Percentiles rank a stretch among this genome's conserved stretches.
These are phyloP conservation scores for Leccinum solheimii DNA, from an alignment of 1,284 basidiomycete genomes.

Conservation along the genomic window DNA sequence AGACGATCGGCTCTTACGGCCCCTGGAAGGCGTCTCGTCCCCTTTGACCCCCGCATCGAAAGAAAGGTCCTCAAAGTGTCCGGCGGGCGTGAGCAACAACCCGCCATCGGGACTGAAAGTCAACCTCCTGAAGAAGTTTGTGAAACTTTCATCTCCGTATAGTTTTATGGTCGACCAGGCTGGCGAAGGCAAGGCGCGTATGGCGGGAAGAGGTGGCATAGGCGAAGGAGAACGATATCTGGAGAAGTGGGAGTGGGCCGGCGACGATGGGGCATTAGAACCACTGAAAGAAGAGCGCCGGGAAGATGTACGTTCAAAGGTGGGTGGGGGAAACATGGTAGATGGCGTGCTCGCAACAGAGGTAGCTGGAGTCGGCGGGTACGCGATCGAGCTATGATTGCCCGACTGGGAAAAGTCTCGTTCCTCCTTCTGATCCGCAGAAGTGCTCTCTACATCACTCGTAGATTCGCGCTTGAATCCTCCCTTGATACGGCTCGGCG, in stretches of 20 bases:
- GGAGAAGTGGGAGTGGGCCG: slow-evolving; percentile 46
- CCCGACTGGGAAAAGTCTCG: slow-evolving; percentile 23
- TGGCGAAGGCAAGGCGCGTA: slow-evolving; percentile 60
- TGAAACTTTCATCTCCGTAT: slow-evolving; percentile 95
- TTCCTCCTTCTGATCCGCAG: slow-evolving; percentile 52
- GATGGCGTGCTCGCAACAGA: slow-evolving; percentile 60
- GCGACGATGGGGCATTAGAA: slow-evolving; percentile 74
- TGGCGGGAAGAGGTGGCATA: slow-evolving; percentile 87
- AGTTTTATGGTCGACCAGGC: slow-evolving; percentile 62
- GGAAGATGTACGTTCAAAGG: slow-evolving; percentile 66
- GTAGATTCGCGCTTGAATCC: slow-evolving; percentile 70
- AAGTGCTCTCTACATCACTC: slow-evolving; percentile 69
- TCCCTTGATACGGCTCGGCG: slow-evolving; percentile 48
- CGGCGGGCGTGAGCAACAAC: slow-evolving; percentile 91
- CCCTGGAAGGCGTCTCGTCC: slow-evolving; percentile 50
- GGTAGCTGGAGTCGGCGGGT: slow-evolving; percentile 62
- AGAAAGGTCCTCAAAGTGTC: slow-evolving; percentile 92
- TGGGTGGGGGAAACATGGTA: slow-evolving; percentile 73
- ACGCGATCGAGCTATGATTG: slow-evolving; percentile 35
- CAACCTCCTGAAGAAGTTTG: slow-evolving; percentile 93
- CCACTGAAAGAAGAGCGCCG: slow-evolving; percentile 87
- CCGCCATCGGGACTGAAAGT: slow-evolving; percentile 95
- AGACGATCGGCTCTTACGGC: slow-evolving; percentile 54
- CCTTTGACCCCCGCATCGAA: slow-evolving; percentile 36
- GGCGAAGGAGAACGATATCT: slow-evolving; percentile 86